Percentiles rank a stretch among this genome's conserved stretches.
phyloP scores from a whole-genome alignment of 1,284 basidiomycete genomes.

The Sutorius eximius region DNA sequence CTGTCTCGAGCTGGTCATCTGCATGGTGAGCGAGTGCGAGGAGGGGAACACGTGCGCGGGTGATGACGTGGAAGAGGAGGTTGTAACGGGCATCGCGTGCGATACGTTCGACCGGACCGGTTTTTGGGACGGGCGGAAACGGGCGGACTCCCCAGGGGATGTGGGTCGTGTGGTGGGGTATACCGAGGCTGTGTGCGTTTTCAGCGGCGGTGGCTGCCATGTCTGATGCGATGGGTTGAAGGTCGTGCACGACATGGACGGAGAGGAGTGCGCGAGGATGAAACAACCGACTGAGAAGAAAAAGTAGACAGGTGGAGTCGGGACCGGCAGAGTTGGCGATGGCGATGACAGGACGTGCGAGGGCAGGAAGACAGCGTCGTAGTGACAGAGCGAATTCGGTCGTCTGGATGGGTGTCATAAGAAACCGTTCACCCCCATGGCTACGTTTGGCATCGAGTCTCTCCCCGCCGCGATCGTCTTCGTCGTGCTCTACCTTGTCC shows the following conservation, averaged over 20 bases:
- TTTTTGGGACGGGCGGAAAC: conserved; percentile 45
- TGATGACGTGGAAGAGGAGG: conserved; percentile 53
- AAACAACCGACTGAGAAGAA: conserved; percentile 52
- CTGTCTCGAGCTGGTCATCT: conserved; percentile 79
- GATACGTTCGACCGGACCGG: conserved; percentile 48
- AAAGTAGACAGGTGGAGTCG: conserved; percentile 75
- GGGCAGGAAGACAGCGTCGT: conserved; percentile 11
- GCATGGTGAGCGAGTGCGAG: conserved; percentile 72
- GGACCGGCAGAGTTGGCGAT: conserved; percentile 78
- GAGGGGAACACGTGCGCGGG: conserved; percentile 34
- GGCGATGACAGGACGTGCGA: conserved; percentile 31
- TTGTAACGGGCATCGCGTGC: conserved; percentile 62
- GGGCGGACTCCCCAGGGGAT: conserved; percentile 58
- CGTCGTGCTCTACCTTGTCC: conserved; percentile 40
- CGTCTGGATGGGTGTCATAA: conserved; percentile 42
- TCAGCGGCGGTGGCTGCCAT: conserved; percentile 54
- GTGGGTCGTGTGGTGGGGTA: conserved; percentile 45
- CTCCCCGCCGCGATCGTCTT: conserved; percentile 46
- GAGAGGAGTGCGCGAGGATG: conserved; percentile 46
- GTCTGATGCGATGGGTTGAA: conserved; percentile 53
- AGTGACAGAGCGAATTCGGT: conserved; percentile 46
- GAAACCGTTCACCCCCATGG: too few species aligned
- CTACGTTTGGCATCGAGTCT: conserved; percentile 42
- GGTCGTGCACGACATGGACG: conserved; percentile 63
- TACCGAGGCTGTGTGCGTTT: conserved; percentile 45